A percentile compares a stretch with the other conserved stretches of the same genome.
These are phyloP conservation scores for Teunomyces stri DNA, from an alignment of 805 yeast genomes.

Conservation along the genomic window DNA sequence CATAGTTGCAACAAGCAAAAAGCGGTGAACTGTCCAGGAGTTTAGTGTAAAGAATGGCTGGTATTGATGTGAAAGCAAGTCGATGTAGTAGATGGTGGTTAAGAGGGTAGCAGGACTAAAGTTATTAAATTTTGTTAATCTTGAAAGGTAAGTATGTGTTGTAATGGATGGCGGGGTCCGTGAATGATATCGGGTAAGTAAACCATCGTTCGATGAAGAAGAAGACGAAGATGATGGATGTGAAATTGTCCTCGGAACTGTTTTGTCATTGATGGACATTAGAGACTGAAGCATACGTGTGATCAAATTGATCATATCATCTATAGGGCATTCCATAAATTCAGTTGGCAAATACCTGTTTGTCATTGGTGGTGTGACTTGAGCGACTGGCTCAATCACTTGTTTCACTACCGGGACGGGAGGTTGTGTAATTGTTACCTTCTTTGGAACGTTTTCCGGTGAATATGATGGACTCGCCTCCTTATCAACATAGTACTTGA, in stretches of 20 bases:
- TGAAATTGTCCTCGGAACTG: conserved; percentile 33
- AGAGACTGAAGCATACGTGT: conserved; percentile 78
- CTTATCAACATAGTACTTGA: not conserved
- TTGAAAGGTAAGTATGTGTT: conserved; percentile 67
- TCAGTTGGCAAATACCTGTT: conserved; percentile 40
- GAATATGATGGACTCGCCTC: not conserved
- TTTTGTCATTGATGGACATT: conserved; percentile 68
- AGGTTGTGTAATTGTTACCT: not conserved
- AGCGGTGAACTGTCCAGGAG: conserved; percentile 91
- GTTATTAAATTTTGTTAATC: conserved; percentile 81
- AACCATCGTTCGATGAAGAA: conserved; percentile 20
- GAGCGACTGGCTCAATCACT: not conserved
- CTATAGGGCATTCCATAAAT: conserved; percentile 65
- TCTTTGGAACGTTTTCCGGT: not conserved
- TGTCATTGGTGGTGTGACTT: not conserved
- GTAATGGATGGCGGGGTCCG: conserved; percentile 89
- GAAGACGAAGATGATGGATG: conserved; percentile 19
- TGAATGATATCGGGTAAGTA: conserved; percentile 86
- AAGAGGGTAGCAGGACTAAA: conserved; percentile 80
- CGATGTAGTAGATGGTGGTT: conserved; percentile 86
- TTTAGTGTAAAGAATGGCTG: conserved; percentile 76
- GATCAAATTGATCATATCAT: conserved; percentile 68
- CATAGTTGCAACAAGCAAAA: conserved; percentile 84
- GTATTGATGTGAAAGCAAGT: conserved; percentile 73
- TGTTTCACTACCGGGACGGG: conserved; percentile 1